phyloP scores from a whole-genome alignment of 2,329 filamentous ascomycete genomes.

The Lachnellula subtilissima region DNA sequence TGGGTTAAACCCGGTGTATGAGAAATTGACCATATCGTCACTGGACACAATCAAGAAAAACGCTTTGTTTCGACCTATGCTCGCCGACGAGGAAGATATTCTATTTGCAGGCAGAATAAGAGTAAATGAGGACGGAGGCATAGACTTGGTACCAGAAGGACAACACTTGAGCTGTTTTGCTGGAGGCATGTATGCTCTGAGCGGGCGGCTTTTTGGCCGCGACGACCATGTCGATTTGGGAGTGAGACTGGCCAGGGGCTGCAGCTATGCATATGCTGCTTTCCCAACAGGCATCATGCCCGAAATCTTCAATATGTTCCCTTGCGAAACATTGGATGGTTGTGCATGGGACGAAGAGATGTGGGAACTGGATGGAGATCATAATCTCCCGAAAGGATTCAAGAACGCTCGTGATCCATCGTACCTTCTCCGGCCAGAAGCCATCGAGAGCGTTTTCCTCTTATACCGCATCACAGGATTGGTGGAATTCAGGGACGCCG shows the following conservation, averaged over 20 bases:
- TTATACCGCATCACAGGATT: constrained; percentile 36
- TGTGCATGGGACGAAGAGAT: constrained; percentile 39
- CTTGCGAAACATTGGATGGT: constrained; percentile 6
- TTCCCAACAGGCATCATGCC: constrained; percentile 57
- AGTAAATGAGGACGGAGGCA: constrained; percentile 12
- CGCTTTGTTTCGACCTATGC: constrained; percentile 39
- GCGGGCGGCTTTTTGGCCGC: constrained; percentile 52
- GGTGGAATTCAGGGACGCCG: constrained; percentile 34
- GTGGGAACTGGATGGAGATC: constrained; percentile 36
- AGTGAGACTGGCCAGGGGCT: constrained; percentile 53
- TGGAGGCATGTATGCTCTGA: constrained; percentile 64
- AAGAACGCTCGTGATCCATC: constrained; percentile 13
- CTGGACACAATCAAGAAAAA: constrained; percentile 39
- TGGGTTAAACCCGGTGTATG: constrained; percentile 25
- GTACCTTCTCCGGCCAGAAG: constrained; percentile 55
- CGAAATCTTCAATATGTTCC: constrained; percentile 42
- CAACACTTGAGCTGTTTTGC: constrained; percentile 67
- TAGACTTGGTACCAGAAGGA: constrained; percentile 24
- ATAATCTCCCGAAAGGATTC: constrained; percentile 7
- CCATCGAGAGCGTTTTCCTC: constrained; percentile 63
- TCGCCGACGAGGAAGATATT: constrained; percentile 39
- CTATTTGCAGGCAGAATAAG: constrained; percentile 43
- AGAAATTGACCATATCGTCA: constrained; percentile 38
- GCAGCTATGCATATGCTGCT: constrained; percentile 54
- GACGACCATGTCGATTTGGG: constrained; percentile 50